Evolutionary conservation across 2,329 filamentous ascomycete genomes (phyloP), one percentile per base, ranked within the genome.

Genomic region (Lachnellula occidentalis): DNA sequence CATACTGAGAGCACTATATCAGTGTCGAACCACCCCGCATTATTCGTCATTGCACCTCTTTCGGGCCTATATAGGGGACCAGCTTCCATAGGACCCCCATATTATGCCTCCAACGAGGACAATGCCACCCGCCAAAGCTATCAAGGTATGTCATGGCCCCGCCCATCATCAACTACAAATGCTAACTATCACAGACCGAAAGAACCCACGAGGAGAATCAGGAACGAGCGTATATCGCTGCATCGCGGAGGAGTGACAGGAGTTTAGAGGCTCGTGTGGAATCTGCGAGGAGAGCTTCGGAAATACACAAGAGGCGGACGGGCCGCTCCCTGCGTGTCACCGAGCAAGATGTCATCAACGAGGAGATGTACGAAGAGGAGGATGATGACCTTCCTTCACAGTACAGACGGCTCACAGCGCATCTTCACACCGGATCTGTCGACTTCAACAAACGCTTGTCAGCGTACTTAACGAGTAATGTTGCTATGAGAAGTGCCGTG

Each of bases 321-420:
- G 92, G 92, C 39, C 88, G 90, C 63, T 83, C 81, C 2, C 78
- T 96, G 56, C 85, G 85, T 62, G 88, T 96, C 55, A 91, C 87
- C 24, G 87, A 92, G 70, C 82, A 94, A 66, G 91, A 94, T 72
- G 91, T 96, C 12, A 76, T 88, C 62, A 91, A 90, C 59, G 92
- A 96, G 69, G 90, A 95, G 69, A 95, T 96, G 90, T 96, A 96
- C 68, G 91, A 96, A 66, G 92, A 96, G 70, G 89, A 95, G 66
- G 91, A 95, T 51, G 89, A 95, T 62, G 88, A 92, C 54, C 69
- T 89, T 22, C 84, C 86, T 1, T 78, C 82, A 57, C 82, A 83
- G 51, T 88, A 85, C 66, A 78, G 83, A 55, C 75, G 82, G 14
- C 73, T 90, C 34, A 82, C 81, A 14, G 77, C 81, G 3, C 79